phyloP scores from a whole-genome alignment of 2,329 filamentous ascomycete genomes.

The Xylariaceae sp. region DNA sequence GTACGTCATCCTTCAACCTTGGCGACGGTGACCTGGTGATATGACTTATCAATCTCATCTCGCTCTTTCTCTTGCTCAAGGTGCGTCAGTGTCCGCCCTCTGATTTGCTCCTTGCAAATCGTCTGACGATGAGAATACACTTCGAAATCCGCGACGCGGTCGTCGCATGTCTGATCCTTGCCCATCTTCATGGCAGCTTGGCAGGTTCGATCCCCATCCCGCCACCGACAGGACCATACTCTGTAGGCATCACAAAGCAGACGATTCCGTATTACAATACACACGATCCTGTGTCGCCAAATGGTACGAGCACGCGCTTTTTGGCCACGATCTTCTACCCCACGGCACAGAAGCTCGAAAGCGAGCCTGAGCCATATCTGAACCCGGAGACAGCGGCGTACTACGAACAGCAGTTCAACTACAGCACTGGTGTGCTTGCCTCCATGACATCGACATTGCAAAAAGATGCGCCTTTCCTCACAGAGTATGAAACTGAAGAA shows the following conservation, averaged over 20 bases:
- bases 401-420: conserved; percentile 6
- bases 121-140: too few relatives aligned
- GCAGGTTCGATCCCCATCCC: conserved; percentile 1
- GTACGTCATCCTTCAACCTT: too few relatives aligned
- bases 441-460: conserved; percentile 5
- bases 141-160: too few relatives aligned
- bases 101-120: too few relatives aligned
- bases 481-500: not conserved
- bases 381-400: not conserved
- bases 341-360: not conserved
- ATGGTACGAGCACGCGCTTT: conserved; percentile 7
- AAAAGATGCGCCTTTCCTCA: conserved; percentile 6
- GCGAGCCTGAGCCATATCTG: not conserved
- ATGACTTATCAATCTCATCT: too few relatives aligned
- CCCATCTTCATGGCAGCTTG: not conserved
- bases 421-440: not conserved
- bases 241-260: conserved; percentile 8
- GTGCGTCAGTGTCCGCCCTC: too few relatives aligned
- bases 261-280: conserved; percentile 4
- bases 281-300: conserved; percentile 9
- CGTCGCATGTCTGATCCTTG: too few relatives aligned
- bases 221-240: conserved; percentile 5
- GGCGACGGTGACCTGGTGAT: too few relatives aligned
- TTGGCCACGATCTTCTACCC: conserved; percentile 14
- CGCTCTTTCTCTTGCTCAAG: too few relatives aligned